phyloP scores from a whole-genome alignment of 148 eudicot genomes.

The Simmondsia chinensis region DNA sequence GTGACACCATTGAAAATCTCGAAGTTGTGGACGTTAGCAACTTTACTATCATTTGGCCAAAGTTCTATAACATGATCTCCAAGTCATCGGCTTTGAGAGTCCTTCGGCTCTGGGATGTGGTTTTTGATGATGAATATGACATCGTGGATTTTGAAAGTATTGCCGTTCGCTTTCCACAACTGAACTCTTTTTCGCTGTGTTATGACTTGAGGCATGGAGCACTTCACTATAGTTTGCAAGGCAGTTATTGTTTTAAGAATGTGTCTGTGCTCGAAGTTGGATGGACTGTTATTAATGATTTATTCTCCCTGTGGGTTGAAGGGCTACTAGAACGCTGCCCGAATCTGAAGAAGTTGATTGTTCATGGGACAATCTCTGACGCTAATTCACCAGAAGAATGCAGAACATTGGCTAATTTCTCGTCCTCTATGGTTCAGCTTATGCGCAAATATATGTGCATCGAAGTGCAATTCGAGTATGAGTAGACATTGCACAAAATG shows the following conservation, averaged over 20 bases:
- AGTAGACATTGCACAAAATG: conserved; percentile 11
- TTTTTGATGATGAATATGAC: conserved; percentile 81
- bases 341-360: conserved; percentile 54
- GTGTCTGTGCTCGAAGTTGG: conserved; percentile 71
- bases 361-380: conserved; percentile 75
- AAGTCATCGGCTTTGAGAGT: conserved; percentile 59
- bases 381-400: conserved; percentile 77
- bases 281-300: conserved; percentile 58
- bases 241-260: conserved; percentile 46
- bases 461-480: conserved; percentile 64
- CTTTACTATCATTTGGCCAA: conserved; percentile 84
- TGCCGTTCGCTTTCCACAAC: conserved; percentile 55
- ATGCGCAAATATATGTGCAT: conserved; percentile 67
- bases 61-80: conserved; percentile 72
- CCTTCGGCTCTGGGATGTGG: conserved; percentile 81
- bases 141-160: conserved; percentile 72
- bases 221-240: conserved; percentile 54
- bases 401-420: conserved; percentile 52
- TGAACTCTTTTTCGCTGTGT: conserved; percentile 48
- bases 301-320: conserved; percentile 62
- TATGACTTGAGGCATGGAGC: conserved; percentile 62
- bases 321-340: conserved; percentile 69
- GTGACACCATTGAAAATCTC: conserved; percentile 65
- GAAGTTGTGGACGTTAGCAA: conserved; percentile 81
- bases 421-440: conserved; percentile 60